phyloP scores from a whole-genome alignment of 2,329 filamentous ascomycete species.

The Ramularia endophylla region DNA sequence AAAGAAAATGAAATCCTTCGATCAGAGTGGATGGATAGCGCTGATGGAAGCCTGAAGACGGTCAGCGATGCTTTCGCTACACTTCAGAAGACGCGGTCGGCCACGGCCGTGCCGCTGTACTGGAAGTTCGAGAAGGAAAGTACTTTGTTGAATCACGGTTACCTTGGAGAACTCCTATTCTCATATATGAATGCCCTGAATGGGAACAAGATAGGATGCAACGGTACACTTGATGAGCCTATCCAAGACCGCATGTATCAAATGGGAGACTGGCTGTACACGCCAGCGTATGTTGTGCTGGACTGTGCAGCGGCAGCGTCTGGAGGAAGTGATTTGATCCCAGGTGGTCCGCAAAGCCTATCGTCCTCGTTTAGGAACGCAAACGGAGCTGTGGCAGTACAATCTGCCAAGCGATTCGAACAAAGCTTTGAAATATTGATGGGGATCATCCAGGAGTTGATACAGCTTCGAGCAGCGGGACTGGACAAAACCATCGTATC shows the following conservation, averaged over 20 bases:
- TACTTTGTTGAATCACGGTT: slow-evolving; percentile 3
- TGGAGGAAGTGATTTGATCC: not conserved
- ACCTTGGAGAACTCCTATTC: slow-evolving; percentile 2
- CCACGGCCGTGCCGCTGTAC: slow-evolving; percentile 1
- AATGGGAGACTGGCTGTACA: slow-evolving; percentile 2
- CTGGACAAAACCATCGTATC: not conserved
- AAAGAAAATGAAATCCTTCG: slow-evolving; percentile 3
- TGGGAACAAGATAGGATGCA: not conserved
- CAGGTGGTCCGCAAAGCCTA: not conserved
- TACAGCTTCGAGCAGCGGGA: not conserved
- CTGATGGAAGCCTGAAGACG: not conserved
- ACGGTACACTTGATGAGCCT: not conserved
- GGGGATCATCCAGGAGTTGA: not conserved
- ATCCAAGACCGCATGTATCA: not conserved
- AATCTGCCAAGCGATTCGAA: not conserved
- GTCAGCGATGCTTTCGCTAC: not conserved
- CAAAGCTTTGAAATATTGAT: not conserved
- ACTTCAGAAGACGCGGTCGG: not conserved
- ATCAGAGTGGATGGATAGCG: not conserved
- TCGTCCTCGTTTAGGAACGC: not conserved
- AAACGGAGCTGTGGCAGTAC: not conserved
- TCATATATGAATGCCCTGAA: not conserved
- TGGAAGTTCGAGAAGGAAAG: not conserved
- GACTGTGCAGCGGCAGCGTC: not conserved
- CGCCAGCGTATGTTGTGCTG: slow-evolving; percentile 1